Base-by-base conservation (phyloP, 2,329 filamentous ascomycete genomes). In the Fusarium algeriense region DNA sequence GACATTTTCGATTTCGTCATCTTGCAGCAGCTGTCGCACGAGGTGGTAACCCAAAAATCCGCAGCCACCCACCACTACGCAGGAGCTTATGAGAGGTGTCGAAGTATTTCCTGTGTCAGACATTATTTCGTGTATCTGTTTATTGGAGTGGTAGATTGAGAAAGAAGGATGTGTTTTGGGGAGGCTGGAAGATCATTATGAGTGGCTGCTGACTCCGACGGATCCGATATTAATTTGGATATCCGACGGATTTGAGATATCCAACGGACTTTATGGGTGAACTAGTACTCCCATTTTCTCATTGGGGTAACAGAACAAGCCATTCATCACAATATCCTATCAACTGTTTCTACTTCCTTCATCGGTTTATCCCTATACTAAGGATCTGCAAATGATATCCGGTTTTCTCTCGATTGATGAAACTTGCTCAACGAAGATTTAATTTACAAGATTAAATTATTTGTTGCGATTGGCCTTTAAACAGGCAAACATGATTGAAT, bases 31-130 rank as follows among this genome's bases (percentile, higher is more conserved):
- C 5, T 75, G 64, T 1, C 62, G 35, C 20, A 81, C 80, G 5
- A 81, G 67, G 56, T 80, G 73, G 38, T 74, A 79, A 4, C 80
- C 79, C 2, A 82, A 44, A 30, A 79, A 82, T 14, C 80, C 79
- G 43, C 78, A 79, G 35, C 80, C 80, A 57, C 80, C 80, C 3
- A 77, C 70, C 11, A 81, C 74, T 7, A 71, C 48, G 8, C 43
- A 52, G 26, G 14, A 26, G 4, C 32, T 28, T 19, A 69, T 20
- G 3, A 53, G 17, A 12, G 63, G 40, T 26, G n/a, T 11, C 4
- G 50, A n/a, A 4, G 6, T 17, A 5, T 20, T 14, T 13, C 26
- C 46, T 46, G n/a, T 35, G 6, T 38, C 15, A 7, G 28, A 6
- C 64, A 67, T 65, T n/a, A n/a, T 34, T 5, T 0, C 7, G 1